A percentile compares a stretch with the other conserved stretches of the same genome.
These are phyloP conservation scores for Parsonsia alboflavescens DNA, from an alignment of 257 asterid genomes.

Conservation along the genomic window DNA sequence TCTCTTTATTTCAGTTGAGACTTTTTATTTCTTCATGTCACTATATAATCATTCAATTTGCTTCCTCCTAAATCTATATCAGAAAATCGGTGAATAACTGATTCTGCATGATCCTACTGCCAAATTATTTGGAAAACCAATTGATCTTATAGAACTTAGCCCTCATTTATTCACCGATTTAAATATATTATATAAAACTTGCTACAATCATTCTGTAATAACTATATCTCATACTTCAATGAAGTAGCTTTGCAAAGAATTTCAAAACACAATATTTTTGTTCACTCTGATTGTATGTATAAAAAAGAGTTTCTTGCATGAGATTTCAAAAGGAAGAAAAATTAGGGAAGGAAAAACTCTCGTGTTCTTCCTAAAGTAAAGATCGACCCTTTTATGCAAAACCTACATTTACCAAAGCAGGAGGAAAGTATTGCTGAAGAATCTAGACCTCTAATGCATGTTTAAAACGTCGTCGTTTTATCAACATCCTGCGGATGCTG, in stretches of 20 bases:
- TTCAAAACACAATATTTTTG: not conserved
- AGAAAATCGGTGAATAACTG: not conserved
- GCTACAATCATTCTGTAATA: not conserved
- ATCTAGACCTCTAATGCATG: conserved; percentile 30
- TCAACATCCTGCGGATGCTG: conserved; percentile 13
- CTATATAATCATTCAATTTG: not conserved
- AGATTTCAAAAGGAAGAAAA: not conserved
- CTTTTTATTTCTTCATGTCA: not conserved
- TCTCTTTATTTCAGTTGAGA: not conserved
- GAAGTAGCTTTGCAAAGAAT: not conserved
- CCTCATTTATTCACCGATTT: too few relatives aligned
- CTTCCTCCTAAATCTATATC: not conserved
- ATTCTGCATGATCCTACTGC: not conserved
- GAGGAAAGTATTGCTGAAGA: not conserved
- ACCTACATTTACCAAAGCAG: not conserved
- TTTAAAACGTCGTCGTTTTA: conserved; percentile 22
- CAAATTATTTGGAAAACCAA: not conserved
- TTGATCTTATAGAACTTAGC: not conserved
- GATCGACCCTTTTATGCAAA: not conserved
- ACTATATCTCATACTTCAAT: not conserved
- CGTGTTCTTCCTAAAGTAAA: not conserved
- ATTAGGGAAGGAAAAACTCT: not conserved
- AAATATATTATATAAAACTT: not conserved
- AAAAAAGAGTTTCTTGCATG: not conserved
- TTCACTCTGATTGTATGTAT: not conserved